A percentile compares a stretch with the other conserved stretches of the same genome.
Evolutionary conservation across 169 alveolate genomes (phyloP).

Genomic region (Cryptosporidium meleagridis): DNA sequence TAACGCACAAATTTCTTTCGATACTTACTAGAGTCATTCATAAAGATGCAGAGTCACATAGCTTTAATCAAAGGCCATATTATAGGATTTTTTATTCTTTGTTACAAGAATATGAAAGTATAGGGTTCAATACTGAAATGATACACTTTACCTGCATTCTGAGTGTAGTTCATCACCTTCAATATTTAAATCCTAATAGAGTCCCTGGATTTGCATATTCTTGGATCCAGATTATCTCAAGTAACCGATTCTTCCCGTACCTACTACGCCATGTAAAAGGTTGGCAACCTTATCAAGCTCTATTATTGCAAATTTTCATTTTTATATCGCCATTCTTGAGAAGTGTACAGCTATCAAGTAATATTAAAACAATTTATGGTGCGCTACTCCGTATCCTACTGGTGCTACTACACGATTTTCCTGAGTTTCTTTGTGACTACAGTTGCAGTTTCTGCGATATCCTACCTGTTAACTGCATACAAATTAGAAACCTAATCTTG

Average conservation of each 20-base stretch:
- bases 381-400: slow-evolving; percentile 88
- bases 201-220: slow-evolving; percentile 96
- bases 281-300: slow-evolving; percentile 81
- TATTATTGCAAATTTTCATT: slow-evolving; percentile 81
- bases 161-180: slow-evolving; percentile 80
- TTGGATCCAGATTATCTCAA: slow-evolving; percentile 95
- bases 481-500: slow-evolving; percentile 93
- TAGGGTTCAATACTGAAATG: slow-evolving; percentile 78
- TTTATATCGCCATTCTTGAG: slow-evolving; percentile 78
- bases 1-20: slow-evolving; percentile 86
- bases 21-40: slow-evolving; percentile 83
- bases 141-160: slow-evolving; percentile 80
- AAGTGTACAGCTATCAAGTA: slow-evolving; percentile 75
- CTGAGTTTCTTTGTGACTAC: slow-evolving; percentile 94
- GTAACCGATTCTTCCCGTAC: slow-evolving; percentile 89
- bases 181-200: slow-evolving; percentile 87
- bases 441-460: slow-evolving; percentile 90
- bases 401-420: slow-evolving; percentile 92
- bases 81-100: slow-evolving; percentile 81
- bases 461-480: slow-evolving; percentile 92
- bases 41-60: slow-evolving; percentile 77
- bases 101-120: slow-evolving; percentile 80
- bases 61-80: slow-evolving; percentile 81
- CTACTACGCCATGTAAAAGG: slow-evolving; percentile 84
- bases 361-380: slow-evolving; percentile 76